Evolutionary conservation across 495 filamentous ascomycete species (phyloP).

Genomic region (Daldinia caldariorum): DNA sequence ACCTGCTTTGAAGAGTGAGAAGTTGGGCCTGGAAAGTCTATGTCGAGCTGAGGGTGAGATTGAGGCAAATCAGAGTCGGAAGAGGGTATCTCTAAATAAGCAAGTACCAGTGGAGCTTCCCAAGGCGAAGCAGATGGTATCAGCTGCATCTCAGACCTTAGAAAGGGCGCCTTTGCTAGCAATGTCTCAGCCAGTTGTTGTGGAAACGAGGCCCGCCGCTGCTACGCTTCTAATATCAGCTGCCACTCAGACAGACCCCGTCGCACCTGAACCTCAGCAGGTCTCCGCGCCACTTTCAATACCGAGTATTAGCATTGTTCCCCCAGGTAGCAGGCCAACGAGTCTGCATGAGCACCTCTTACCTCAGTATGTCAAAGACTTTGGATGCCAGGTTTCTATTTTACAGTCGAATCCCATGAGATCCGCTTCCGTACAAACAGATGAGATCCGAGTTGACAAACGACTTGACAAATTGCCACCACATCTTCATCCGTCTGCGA

Average conservation of each 20-base stretch:
- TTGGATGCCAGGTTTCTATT: slow-evolving; percentile 64
- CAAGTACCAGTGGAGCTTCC: slow-evolving; percentile 54
- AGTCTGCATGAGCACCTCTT: slow-evolving; percentile 63
- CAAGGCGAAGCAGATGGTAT: slow-evolving; percentile 66
- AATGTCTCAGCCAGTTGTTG: slow-evolving; percentile 47
- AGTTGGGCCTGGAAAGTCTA: slow-evolving; percentile 53
- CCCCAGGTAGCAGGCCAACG: slow-evolving; percentile 62
- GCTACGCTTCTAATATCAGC: slow-evolving; percentile 58
- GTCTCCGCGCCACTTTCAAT: slow-evolving; percentile 58
- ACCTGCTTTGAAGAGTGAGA: slow-evolving; percentile 49
- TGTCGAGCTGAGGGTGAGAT: slow-evolving; percentile 64
- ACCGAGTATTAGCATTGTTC: slow-evolving; percentile 70
- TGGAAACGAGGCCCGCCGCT: slow-evolving; percentile 35
- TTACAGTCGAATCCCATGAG: slow-evolving; percentile 58
- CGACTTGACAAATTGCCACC: slow-evolving; percentile 77
- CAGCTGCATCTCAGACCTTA: slow-evolving; percentile 76
- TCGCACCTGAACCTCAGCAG: slow-evolving; percentile 46
- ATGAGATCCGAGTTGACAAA: slow-evolving; percentile 82
- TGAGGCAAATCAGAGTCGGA: slow-evolving; percentile 76
- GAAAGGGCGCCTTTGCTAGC: slow-evolving; percentile 66
- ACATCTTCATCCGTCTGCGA: slow-evolving; percentile 78
- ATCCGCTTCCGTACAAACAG: slow-evolving; percentile 85
- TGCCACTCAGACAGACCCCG: slow-evolving; percentile 74
- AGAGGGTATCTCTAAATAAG: slow-evolving; percentile 63
- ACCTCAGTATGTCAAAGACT: slow-evolving; percentile 65